phyloP scores from a whole-genome alignment of 331 rosid species.

The Phaseolus coccineus region DNA sequence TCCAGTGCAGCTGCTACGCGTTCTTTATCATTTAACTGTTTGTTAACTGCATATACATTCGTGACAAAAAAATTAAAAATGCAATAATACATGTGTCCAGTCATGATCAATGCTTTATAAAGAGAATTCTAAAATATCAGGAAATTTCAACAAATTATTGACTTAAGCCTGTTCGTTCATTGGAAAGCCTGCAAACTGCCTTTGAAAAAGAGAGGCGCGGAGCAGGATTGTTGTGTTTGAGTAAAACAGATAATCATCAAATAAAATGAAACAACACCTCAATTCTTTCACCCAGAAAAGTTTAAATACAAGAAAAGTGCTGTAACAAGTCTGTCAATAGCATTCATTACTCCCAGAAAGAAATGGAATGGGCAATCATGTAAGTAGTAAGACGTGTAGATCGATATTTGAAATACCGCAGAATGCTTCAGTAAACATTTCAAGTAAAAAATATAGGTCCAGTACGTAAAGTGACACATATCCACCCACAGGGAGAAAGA shows the following conservation, averaged over 20 bases:
- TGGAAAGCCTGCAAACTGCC: not conserved
- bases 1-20: conserved; percentile 95
- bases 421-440: conserved; percentile 28
- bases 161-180: no score
- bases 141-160: not conserved
- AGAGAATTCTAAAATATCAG: not conserved
- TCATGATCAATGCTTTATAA: conserved; percentile 20
- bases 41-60: conserved; percentile 70
- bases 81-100: not conserved
- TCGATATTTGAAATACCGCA: no score
- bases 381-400: conserved; percentile 2
- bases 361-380: conserved; percentile 1
- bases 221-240: not conserved
- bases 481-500: not conserved
- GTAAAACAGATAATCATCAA: conserved; percentile 34
- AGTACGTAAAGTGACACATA: not conserved
- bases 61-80: conserved; percentile 4
- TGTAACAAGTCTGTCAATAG: conserved; percentile 18
- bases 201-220: not conserved
- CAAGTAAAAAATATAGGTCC: not conserved
- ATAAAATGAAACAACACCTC: conserved; percentile 28
- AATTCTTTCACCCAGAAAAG: conserved; percentile 7
- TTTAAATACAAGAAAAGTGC: conserved; percentile 3
- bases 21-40: conserved; percentile 92
- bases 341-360: conserved; percentile 33